Evolutionary conservation across 2,329 filamentous ascomycete genomes (phyloP).

Genomic region (Diaporthe citriasiana): DNA sequence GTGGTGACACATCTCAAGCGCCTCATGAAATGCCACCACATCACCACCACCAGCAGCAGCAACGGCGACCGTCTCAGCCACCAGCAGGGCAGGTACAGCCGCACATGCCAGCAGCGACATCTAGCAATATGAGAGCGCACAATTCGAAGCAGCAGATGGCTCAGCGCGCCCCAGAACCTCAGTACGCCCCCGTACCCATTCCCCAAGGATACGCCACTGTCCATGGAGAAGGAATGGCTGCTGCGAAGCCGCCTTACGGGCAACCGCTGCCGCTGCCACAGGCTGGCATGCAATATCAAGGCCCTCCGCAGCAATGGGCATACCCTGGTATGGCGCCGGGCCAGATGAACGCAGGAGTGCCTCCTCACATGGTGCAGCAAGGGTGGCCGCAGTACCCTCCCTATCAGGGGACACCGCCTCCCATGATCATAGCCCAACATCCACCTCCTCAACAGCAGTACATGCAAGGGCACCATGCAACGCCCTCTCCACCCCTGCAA

Average conservation of each 20-base stretch:
- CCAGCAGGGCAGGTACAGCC: conserved; percentile 4
- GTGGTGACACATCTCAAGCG: conserved; percentile 30
- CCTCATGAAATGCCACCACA: conserved; percentile 11
- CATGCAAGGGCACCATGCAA: conserved; percentile 27
- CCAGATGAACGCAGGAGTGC: conserved; percentile 23
- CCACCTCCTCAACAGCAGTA: conserved; percentile 41
- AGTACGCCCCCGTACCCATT: conserved; percentile 56
- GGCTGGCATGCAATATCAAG: conserved; percentile 40
- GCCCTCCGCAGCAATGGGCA: conserved; percentile 38
- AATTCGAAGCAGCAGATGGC: conserved; percentile 39
- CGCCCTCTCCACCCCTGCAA: conserved; percentile 29
- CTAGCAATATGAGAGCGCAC: conserved; percentile 20
- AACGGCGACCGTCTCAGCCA: conserved; percentile 34
- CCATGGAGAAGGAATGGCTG: conserved; percentile 53
- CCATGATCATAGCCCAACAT: conserved; percentile 33
- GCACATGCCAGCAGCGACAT: conserved; percentile 24
- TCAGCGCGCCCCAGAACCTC: conserved; percentile 48
- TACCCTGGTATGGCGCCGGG: conserved; percentile 38
- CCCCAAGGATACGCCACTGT: conserved; percentile 54
- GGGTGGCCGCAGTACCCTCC: conserved; percentile 40
- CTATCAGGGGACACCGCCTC: conserved; percentile 38
- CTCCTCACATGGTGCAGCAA: conserved; percentile 39
- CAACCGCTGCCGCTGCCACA: conserved; percentile 46
- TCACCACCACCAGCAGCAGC: conserved; percentile 45
- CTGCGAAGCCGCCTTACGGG: conserved; percentile 45